phyloP scores from a whole-genome alignment of 345 rosid species.

The Hibiscus mutabilis region DNA sequence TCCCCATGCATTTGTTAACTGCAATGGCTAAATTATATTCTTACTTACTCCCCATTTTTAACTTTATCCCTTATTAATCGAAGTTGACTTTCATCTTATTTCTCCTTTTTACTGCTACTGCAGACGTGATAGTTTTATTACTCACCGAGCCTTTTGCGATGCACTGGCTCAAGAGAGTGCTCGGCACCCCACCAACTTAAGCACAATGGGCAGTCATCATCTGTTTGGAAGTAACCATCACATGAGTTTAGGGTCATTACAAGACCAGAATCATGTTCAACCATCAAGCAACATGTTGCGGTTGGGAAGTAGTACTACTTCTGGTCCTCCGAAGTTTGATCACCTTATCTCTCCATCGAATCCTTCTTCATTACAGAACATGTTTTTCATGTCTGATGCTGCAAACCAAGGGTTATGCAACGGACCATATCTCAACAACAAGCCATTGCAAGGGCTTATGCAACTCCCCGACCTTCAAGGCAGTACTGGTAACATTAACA shows the following conservation, averaged over 20 bases:
- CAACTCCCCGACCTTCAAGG: constrained; percentile 44
- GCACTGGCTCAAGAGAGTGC: constrained; percentile 75
- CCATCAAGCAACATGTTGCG: constrained; percentile 36
- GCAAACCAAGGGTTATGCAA: constrained; percentile 32
- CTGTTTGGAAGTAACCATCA: constrained; percentile 38
- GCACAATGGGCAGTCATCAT: constrained; percentile 40
- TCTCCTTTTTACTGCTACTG: constrained; percentile 11
- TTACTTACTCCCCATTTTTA: background rate
- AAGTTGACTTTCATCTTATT: background rate
- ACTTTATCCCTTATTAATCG: background rate
- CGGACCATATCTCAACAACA: constrained; percentile 22
- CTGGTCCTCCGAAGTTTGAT: constrained; percentile 33
- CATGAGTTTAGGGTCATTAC: constrained; percentile 33
- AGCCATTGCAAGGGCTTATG: constrained; percentile 39
- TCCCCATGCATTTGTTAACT: background rate
- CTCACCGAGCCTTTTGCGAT: constrained; percentile 85
- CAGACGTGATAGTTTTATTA: constrained; percentile 87
- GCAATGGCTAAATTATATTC: background rate
- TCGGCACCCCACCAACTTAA: constrained; percentile 49
- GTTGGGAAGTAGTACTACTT: constrained; percentile 32
- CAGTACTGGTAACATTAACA: constrained; percentile 12
- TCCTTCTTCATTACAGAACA: constrained; percentile 28
- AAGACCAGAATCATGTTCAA: constrained; percentile 19
- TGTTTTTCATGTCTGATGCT: constrained; percentile 46
- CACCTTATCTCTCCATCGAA: constrained; percentile 37